A percentile compares a stretch with the other conserved stretches of the same genome.
Conservation (phyloP, 139 green algal species). For the Chlorella sp. region DNA sequence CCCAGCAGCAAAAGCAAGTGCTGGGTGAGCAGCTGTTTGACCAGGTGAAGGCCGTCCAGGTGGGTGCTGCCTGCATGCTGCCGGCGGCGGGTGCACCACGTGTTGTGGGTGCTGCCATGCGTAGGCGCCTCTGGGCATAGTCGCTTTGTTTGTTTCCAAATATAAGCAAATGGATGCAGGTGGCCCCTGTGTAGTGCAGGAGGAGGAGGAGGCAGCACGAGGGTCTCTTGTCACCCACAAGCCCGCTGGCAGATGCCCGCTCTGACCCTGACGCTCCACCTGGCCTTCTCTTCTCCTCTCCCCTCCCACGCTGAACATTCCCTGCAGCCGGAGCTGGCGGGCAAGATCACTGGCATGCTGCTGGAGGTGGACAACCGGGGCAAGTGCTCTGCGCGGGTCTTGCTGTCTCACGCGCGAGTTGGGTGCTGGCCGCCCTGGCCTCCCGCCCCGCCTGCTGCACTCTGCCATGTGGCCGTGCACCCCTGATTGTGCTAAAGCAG, state of each 20-base stretch:
- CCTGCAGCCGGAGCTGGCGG: conserved; percentile 80
- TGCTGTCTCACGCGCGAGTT: conserved; percentile 37
- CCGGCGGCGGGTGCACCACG: too few species aligned
- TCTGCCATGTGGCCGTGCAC: not conserved
- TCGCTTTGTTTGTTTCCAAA: not conserved
- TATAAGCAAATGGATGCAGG: not conserved
- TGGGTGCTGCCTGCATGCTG: too few species aligned
- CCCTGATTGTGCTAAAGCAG: not conserved
- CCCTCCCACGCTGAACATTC: too few species aligned
- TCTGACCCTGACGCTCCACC: not conserved
- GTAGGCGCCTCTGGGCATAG: too few species aligned
- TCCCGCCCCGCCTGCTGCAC: too few species aligned
- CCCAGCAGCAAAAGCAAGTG: conserved; percentile 89
- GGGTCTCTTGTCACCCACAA: too few species aligned
- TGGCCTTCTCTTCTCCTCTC: not conserved
- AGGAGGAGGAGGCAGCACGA: too few species aligned
- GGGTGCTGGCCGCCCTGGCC: not conserved
- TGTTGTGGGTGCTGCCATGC: too few species aligned
- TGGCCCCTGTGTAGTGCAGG: too few species aligned
- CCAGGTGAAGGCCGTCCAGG: conserved; percentile 52
- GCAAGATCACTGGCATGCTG: conserved; percentile 96
- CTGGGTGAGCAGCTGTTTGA: conserved; percentile 91
- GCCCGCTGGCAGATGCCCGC: not conserved
- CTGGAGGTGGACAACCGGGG: conserved; percentile 93
- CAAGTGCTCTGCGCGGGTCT: conserved; percentile 89